A percentile compares a stretch with the other conserved stretches of the same genome.
phyloP scores from a whole-genome alignment of 2,329 filamentous ascomycete genomes.

The Nigrospora sphaerica region DNA sequence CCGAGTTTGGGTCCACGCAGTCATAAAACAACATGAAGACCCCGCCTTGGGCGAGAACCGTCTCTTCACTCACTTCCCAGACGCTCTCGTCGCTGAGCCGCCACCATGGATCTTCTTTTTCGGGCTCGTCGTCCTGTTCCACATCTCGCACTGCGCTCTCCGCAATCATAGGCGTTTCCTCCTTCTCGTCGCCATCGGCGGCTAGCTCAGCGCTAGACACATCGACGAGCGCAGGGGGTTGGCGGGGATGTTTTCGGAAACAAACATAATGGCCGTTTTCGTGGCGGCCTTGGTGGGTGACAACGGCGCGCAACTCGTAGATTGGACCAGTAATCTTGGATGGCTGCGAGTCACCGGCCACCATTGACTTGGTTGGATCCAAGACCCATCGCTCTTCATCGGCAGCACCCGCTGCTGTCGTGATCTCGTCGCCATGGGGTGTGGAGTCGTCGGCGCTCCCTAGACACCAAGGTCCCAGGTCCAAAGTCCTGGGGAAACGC shows the following conservation, averaged over 20 bases:
- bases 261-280: constrained; percentile 96
- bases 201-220: not conserved
- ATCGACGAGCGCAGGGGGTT: constrained; percentile 4
- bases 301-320: constrained; percentile 75
- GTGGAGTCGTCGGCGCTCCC: constrained; percentile 42
- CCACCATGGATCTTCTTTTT: constrained; percentile 61
- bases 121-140: constrained; percentile 7
- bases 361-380: constrained; percentile 66
- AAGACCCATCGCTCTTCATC: constrained; percentile 61
- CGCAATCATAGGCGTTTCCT: constrained; percentile 8
- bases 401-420: constrained; percentile 3
- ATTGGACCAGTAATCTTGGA: constrained; percentile 50
- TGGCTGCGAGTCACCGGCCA: constrained; percentile 45
- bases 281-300: constrained; percentile 85
- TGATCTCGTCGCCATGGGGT: constrained; percentile 6
- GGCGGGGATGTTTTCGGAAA: constrained; percentile 63
- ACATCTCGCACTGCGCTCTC: constrained; percentile 11
- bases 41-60: constrained; percentile 67
- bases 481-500: constrained; percentile 64
- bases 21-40: constrained; percentile 99
- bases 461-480: constrained; percentile 80
- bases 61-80: constrained; percentile 61
- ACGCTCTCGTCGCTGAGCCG: constrained; percentile 86
- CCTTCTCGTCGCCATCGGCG: constrained; percentile 4
- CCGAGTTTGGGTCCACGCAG: constrained; percentile 47